Percentiles rank a stretch among this genome's conserved stretches.
Evolutionary conservation across 2,329 filamentous ascomycete species (phyloP).

Genomic region (Trichoderma sp.): DNA sequence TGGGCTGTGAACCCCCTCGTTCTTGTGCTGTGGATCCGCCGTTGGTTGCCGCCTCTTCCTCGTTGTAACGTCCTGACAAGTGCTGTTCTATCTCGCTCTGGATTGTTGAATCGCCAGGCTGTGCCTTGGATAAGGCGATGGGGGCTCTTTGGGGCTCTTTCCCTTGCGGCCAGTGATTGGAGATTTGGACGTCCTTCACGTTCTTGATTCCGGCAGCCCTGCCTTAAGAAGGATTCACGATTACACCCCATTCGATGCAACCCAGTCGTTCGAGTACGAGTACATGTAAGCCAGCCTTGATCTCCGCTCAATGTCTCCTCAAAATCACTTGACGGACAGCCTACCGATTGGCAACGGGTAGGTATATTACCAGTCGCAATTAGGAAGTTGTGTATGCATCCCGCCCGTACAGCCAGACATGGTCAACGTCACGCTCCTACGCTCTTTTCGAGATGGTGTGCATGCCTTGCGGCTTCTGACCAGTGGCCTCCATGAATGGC

Average conservation of each 20-base stretch:
- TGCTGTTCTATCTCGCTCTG: background rate
- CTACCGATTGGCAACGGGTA: background rate
- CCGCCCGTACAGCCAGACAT: background rate
- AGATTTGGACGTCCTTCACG: background rate
- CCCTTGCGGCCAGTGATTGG: background rate
- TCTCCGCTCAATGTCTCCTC: background rate
- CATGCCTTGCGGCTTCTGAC: background rate
- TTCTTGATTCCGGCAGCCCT: background rate
- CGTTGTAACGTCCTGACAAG: conserved; percentile 5
- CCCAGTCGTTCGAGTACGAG: background rate
- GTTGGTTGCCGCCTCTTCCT: background rate
- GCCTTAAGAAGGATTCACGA: background rate
- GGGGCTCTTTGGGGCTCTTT: background rate
- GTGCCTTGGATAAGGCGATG: background rate
- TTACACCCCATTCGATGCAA: background rate
- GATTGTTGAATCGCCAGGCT: background rate
- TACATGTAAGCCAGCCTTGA: background rate
- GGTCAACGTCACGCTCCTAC: background rate
- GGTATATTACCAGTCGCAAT: background rate
- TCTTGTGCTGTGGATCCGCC: background rate
- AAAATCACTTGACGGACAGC: background rate
- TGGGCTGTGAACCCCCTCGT: background rate
- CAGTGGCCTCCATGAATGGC: background rate
- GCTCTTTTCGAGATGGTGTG: background rate
- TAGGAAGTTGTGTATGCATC: background rate